Evolutionary conservation across 257 asterid species (phyloP).

Genomic region (Handroanthus guayacan): DNA sequence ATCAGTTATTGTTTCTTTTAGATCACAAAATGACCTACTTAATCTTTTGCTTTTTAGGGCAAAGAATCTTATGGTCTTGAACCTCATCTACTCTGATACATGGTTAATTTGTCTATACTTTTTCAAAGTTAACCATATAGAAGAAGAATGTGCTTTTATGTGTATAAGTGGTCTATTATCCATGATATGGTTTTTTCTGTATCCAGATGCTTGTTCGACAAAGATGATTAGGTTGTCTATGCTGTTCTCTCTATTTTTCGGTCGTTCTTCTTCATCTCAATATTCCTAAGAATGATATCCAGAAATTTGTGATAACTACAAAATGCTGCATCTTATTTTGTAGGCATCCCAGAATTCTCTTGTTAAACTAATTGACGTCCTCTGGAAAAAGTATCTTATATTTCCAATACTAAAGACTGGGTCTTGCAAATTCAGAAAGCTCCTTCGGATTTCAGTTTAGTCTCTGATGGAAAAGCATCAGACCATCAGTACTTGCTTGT

Average conservation of each 20-base stretch:
- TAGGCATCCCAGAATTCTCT: not conserved
- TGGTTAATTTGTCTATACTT: not conserved
- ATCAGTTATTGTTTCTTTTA: not conserved
- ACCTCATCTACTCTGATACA: not conserved
- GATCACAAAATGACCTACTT: not conserved
- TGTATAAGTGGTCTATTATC: not conserved
- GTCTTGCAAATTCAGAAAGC: not conserved
- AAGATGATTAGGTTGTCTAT: not conserved
- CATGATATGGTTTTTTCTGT: not conserved
- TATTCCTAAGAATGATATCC: not conserved
- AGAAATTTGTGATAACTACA: constrained; percentile 7
- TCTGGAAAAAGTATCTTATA: not conserved
- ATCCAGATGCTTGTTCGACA: constrained; percentile 20
- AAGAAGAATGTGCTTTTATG: not conserved
- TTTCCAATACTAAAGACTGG: not conserved
- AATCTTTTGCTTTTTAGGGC: not conserved
- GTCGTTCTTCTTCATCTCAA: not conserved
- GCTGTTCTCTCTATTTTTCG: not conserved
- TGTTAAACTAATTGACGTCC: constrained; percentile 6
- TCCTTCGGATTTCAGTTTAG: constrained; percentile 12
- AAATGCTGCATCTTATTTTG: not conserved
- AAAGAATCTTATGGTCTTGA: not conserved
- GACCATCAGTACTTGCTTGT: not conserved
- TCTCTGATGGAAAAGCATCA: not conserved
- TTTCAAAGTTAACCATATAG: constrained; percentile 2